phyloP scores from a whole-genome alignment of 1,284 basidiomycete genomes.

The Albatrellus sp. region DNA sequence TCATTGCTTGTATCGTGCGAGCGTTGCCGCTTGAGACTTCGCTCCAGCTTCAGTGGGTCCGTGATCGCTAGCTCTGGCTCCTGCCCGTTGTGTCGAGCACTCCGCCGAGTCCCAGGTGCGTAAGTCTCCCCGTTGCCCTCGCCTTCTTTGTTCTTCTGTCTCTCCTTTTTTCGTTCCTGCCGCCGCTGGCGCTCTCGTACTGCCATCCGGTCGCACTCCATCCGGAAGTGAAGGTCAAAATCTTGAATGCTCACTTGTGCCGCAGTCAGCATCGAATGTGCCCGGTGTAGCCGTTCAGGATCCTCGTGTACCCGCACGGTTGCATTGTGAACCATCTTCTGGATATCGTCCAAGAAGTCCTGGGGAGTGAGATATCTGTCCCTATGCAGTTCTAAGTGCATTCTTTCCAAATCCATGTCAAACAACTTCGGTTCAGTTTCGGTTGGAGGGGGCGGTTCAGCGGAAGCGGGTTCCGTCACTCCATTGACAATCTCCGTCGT shows the following conservation, averaged over 20 bases:
- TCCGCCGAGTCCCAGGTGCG: conserved; percentile 40
- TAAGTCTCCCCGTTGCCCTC: conserved; percentile 24
- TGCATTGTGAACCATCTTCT: conserved; percentile 86
- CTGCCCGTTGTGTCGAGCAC: conserved; percentile 60
- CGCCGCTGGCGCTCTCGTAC: conserved; percentile 62
- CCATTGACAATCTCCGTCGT: conserved; percentile 8
- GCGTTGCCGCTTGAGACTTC: conserved; percentile 58
- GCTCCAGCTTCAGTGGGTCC: conserved; percentile 60
- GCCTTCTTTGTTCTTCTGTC: conserved; percentile 33
- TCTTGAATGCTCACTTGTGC: conserved; percentile 81
- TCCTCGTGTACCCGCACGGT: conserved; percentile 55
- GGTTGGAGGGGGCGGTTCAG: conserved; percentile 2
- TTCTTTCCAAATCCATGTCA: conserved; percentile 84
- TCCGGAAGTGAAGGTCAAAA: conserved; percentile 73
- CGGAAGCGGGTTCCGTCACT: not conserved
- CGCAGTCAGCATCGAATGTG: conserved; percentile 84
- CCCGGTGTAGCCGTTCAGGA: conserved; percentile 65
- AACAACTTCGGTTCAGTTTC: conserved; percentile 32
- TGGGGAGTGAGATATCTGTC: conserved; percentile 81
- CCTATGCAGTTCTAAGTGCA: conserved; percentile 81
- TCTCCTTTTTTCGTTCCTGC: conserved; percentile 43
- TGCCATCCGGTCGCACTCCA: conserved; percentile 87
- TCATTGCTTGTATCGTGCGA: conserved; percentile 45
- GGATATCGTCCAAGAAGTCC: conserved; percentile 81
- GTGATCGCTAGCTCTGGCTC: conserved; percentile 55